Evolutionary conservation across 306 rosid genomes (phyloP).

Genomic region (cucumber (Cucumis sativus)): Cucumber_9930_V3 NC_026660.2:11017501-11018000

Average conservation of each 20-base stretch:
- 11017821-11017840: background rate
- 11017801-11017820: background rate
- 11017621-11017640: constrained; percentile 86
- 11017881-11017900: constrained; percentile 91
- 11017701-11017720: constrained; percentile 70
- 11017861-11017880: constrained; percentile 11
- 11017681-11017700: constrained; percentile 64
- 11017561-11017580: constrained; percentile 82
- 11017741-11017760: constrained; percentile 6
- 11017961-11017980: constrained; percentile 84
- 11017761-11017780: background rate
- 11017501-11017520: constrained; percentile 99
- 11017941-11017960: constrained; percentile 97
- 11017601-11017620: constrained; percentile 95
- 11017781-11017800: background rate
- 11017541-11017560: constrained; percentile 91
- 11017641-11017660: constrained; percentile 71
- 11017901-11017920: constrained; percentile 97
- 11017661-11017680: constrained; percentile 73
- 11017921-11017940: constrained; percentile 82
- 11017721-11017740: constrained; percentile 1
- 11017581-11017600: constrained; percentile 69
- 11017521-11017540: constrained; percentile 98
- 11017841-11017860: constrained; percentile 2
- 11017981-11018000: constrained; percentile 79